Percentiles rank a stretch among this genome's conserved stretches.
Conservation (phyloP, 2,329 filamentous ascomycete genomes). For the Annulohypoxylon truncatum region DNA sequence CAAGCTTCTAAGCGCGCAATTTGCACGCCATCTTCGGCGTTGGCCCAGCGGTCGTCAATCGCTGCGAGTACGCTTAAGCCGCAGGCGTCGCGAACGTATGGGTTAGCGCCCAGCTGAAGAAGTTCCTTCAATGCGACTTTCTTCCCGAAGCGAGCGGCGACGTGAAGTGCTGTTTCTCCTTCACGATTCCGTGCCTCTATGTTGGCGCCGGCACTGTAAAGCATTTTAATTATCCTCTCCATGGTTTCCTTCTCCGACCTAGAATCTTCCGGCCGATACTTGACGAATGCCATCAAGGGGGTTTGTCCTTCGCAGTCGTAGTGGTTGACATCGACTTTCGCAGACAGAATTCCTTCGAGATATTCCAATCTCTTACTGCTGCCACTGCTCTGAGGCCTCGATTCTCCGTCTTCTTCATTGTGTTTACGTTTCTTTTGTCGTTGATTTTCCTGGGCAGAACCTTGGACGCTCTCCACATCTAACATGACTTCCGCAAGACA, state of each 20-base stretch:
- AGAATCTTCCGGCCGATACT: conserved; percentile 56
- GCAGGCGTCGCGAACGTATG: conserved; percentile 58
- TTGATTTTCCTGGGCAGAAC: conserved; percentile 38
- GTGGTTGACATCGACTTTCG: conserved; percentile 62
- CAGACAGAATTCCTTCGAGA: conserved; percentile 50
- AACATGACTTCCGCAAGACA: conserved; percentile 68
- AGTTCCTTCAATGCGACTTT: conserved; percentile 64
- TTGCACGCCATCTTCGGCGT: conserved; percentile 48
- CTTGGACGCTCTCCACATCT: conserved; percentile 46
- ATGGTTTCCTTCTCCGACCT: conserved; percentile 63
- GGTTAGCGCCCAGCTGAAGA: conserved; percentile 60
- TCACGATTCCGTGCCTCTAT: conserved; percentile 63
- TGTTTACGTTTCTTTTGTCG: conserved; percentile 54
- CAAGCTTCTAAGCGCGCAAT: conserved; percentile 60
- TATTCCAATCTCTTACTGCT: conserved; percentile 36
- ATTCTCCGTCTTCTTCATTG: conserved; percentile 42
- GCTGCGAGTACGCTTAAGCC: conserved; percentile 60
- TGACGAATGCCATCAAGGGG: conserved; percentile 66
- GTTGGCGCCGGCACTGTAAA: conserved; percentile 58
- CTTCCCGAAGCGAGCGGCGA: conserved; percentile 64
- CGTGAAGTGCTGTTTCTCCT: conserved; percentile 66
- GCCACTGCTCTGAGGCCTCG: conserved; percentile 16
- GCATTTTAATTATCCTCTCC: conserved; percentile 56
- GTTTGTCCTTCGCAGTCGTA: conserved; percentile 65
- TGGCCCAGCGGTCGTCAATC: conserved; percentile 55